Evolutionary conservation across 1,284 basidiomycete species (phyloP), one percentile per base, ranked within the genome.

Genomic region (Ganoderma lucidum): DNA sequence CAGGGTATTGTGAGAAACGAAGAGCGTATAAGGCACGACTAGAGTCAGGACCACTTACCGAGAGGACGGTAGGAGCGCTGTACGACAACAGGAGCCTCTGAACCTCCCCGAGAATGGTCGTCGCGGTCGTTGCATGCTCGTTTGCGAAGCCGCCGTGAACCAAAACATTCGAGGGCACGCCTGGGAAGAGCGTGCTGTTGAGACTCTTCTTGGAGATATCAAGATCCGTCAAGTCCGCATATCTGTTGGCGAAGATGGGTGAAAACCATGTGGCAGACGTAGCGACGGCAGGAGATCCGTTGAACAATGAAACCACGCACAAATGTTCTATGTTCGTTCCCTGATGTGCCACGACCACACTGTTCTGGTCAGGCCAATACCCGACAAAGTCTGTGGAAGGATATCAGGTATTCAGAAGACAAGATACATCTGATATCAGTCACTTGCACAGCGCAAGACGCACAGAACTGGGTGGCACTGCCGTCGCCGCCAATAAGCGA

Each of bases 271-370:
- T 15, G 23, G 23, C 23, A 45, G 55, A 23, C 32, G 30, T n/a
- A 51, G 41, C 58, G 63, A 48, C 39, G 10, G 10, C 9, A 44
- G 42, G 17, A 45, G 1, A 62, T 4, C 15, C 56, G 6, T 53
- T 32, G 17, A 44, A 15, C 41, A 8, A 4, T 9, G 19, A 23
- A 9, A 19, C 23, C 48, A 74, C 79, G 28, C 32, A 81, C 81
- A 88, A 75, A 69, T 86, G 76, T 4, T 81, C 82, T 6, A 85
- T 84, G 72, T 88, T 85, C 1, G 87, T 87, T 30, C 87, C 86
- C 72, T 88, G 77, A 70, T 88, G 86, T 0, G 81, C 80, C 15
- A 88, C 84, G 6, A 88, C 83, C 17, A 87, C 82, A 15, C 83
- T 80, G 53, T 85, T 81, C 60, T 83, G 77, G 10, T 77, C 70